A percentile compares a stretch with the other conserved stretches of the same genome.
These are phyloP conservation scores for Quercus dentata DNA, from an alignment of 306 rosid genomes.

Conservation along the genomic window DNA sequence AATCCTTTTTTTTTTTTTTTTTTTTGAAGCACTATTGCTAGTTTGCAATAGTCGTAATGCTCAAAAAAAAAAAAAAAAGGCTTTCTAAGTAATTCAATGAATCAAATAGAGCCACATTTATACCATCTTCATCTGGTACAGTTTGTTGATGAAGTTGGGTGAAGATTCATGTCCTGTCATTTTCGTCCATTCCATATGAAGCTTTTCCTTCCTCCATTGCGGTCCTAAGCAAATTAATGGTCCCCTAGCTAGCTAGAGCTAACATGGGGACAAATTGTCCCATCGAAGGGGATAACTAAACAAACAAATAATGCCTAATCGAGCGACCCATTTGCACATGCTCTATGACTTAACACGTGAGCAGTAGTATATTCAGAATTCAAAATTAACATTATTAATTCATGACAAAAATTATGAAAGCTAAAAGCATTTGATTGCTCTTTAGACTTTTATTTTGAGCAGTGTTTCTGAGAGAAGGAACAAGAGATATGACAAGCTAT, in stretches of 20 bases:
- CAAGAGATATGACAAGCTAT: conserved; percentile 25
- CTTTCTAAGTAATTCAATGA: conserved; percentile 16
- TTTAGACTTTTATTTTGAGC: background rate
- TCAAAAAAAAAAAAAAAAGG: background rate
- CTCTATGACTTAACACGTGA: conserved; percentile 19
- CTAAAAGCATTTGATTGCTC: background rate
- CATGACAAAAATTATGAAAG: background rate
- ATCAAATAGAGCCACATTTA: conserved; percentile 33
- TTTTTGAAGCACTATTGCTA: background rate
- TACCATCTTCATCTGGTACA: conserved; percentile 5
- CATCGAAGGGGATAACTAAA: conserved; percentile 19
- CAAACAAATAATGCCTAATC: conserved; percentile 34
- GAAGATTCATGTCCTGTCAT: conserved; percentile 36
- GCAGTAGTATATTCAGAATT: background rate
- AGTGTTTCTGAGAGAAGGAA: conserved; percentile 21
- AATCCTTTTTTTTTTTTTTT: too few species aligned
- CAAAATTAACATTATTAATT: background rate
- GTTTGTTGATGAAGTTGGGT: conserved; percentile 34
- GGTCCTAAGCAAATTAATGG: conserved; percentile 41
- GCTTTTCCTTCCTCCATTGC: conserved; percentile 24
- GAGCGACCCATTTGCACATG: conserved; percentile 42
- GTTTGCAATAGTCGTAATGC: background rate
- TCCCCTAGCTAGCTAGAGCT: conserved; percentile 21
- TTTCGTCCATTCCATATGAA: conserved; percentile 32
- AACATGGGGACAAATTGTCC: conserved; percentile 25